These are phyloP conservation scores for Teunomyces kruisii DNA, from an alignment of 805 yeast species.

Conservation along the genomic window DNA sequence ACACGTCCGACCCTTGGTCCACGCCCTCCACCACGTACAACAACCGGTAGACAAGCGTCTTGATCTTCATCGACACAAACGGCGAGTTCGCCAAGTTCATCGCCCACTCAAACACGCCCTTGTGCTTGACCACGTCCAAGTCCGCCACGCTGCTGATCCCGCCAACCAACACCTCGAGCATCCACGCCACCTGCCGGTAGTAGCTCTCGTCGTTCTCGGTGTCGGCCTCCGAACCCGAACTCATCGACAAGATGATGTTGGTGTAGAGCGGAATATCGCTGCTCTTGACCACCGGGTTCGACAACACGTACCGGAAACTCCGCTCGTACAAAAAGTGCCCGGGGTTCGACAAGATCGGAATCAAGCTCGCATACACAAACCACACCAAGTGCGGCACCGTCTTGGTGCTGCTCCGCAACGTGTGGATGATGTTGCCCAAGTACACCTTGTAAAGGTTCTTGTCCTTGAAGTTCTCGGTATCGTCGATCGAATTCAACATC, in stretches of 20 bases:
- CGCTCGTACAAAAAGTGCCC: conserved; percentile 73
- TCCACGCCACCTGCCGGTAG: conserved; percentile 66
- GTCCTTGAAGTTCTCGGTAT: conserved; percentile 50
- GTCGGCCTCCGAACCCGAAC: conserved; percentile 24
- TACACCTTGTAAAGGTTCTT: conserved; percentile 53
- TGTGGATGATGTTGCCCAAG: conserved; percentile 46
- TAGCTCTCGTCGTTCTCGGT: conserved; percentile 47
- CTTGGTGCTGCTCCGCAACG: conserved; percentile 22
- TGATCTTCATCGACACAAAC: conserved; percentile 41
- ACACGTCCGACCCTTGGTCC: conserved; percentile 56
- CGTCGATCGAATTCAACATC: conserved; percentile 41
- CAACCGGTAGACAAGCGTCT: conserved; percentile 39
- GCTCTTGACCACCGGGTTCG: conserved; percentile 46
- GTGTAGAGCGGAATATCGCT: conserved; percentile 48
- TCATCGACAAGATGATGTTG: conserved; percentile 30
- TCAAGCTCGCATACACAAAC: conserved; percentile 52
- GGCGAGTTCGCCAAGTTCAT: conserved; percentile 56
- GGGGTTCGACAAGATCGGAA: conserved; percentile 64
- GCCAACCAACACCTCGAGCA: conserved; percentile 46
- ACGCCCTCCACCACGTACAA: conserved; percentile 50
- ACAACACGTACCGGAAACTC: conserved; percentile 62
- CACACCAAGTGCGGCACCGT: conserved; percentile 50
- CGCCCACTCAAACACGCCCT: conserved; percentile 67
- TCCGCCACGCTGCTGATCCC: conserved; percentile 54
- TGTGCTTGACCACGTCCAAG: conserved; percentile 49